phyloP scores from a whole-genome alignment of 2,329 filamentous ascomycete species.

The Colletotrichum agaves region DNA sequence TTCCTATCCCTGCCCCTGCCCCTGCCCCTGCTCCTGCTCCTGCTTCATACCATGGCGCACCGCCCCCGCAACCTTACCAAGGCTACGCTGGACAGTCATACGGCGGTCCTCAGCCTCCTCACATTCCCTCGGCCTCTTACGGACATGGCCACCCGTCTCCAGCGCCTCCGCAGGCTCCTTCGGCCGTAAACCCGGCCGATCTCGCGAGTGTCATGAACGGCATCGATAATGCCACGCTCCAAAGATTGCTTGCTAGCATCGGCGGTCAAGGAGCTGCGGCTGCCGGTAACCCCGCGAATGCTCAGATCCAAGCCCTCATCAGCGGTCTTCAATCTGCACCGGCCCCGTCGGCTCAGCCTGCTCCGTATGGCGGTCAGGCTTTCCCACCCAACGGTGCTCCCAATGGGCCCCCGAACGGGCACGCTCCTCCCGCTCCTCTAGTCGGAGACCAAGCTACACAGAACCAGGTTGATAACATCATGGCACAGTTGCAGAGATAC shows the following conservation, averaged over 20 bases:
- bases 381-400: slow-evolving; percentile 33
- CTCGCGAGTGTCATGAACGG: slow-evolving; percentile 73
- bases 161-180: slow-evolving; percentile 39
- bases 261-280: slow-evolving; percentile 39
- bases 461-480: slow-evolving; percentile 76
- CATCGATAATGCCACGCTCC: slow-evolving; percentile 76
- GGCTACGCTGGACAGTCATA: slow-evolving; percentile 47
- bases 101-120: slow-evolving; percentile 31
- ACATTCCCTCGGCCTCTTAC: slow-evolving; percentile 35
- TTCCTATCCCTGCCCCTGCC: slow-evolving; percentile 11
- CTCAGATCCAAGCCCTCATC: slow-evolving; percentile 58
- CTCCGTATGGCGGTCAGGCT: slow-evolving; percentile 43
- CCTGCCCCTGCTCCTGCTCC: slow-evolving; percentile 37
- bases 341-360: slow-evolving; percentile 39
- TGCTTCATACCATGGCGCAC: slow-evolving; percentile 40
- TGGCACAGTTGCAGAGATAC: slow-evolving; percentile 76
- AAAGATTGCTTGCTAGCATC: slow-evolving; percentile 70
- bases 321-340: slow-evolving; percentile 46
- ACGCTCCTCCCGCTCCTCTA: slow-evolving; percentile 26
- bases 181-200: slow-evolving; percentile 55
- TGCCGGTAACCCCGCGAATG: slow-evolving; percentile 40
- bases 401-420: slow-evolving; percentile 41
- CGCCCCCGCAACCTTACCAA: slow-evolving; percentile 31
- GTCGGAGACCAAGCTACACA: slow-evolving; percentile 58
- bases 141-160: slow-evolving; percentile 39